A percentile compares a stretch with the other conserved stretches of the same genome.
phyloP scores from a whole-genome alignment of 1,284 basidiomycete genomes.

The Schizopora paradoxa region DNA sequence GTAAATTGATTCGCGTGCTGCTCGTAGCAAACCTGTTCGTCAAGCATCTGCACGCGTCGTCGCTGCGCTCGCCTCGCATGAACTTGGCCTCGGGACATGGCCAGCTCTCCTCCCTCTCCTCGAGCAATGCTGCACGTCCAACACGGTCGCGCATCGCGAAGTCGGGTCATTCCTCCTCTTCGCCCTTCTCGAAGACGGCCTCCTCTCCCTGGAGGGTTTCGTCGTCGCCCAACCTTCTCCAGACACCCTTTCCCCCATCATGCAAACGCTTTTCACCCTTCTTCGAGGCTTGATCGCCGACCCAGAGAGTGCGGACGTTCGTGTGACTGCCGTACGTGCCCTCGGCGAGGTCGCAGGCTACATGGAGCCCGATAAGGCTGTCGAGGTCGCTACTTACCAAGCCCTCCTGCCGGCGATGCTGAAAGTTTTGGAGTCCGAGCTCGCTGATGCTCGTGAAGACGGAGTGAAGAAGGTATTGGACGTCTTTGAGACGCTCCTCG shows the following conservation, averaged over 20 bases:
- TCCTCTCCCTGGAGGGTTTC: conserved; percentile 86
- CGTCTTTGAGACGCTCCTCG: conserved; percentile 92
- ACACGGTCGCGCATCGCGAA: conserved; percentile 77
- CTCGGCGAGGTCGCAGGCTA: conserved; percentile 93
- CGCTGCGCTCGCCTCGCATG: conserved; percentile 88
- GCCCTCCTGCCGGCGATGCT: conserved; percentile 87
- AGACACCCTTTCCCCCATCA: too few relatives aligned
- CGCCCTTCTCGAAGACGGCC: conserved; percentile 88
- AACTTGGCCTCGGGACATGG: conserved; percentile 84
- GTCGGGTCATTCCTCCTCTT: conserved; percentile 89
- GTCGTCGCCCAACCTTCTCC: too few relatives aligned
- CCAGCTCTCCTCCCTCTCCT: conserved; percentile 87
- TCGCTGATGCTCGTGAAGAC: conserved; percentile 79
- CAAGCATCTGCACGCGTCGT: conserved; percentile 90
- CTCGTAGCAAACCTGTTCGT: conserved; percentile 73
- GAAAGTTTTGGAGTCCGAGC: conserved; percentile 80
- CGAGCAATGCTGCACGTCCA: conserved; percentile 71
- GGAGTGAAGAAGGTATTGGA: conserved; percentile 91
- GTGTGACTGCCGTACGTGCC: conserved; percentile 87
- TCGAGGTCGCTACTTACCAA: conserved; percentile 89
- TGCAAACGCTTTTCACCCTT: conserved; percentile 77
- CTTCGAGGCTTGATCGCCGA: conserved; percentile 80
- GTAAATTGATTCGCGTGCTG: conserved; percentile 14
- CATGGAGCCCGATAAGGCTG: conserved; percentile 85
- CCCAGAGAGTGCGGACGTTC: conserved; percentile 86